Conservation (phyloP, 495 filamentous ascomycete genomes). For the Hyaloscypha bicolor region DNA sequence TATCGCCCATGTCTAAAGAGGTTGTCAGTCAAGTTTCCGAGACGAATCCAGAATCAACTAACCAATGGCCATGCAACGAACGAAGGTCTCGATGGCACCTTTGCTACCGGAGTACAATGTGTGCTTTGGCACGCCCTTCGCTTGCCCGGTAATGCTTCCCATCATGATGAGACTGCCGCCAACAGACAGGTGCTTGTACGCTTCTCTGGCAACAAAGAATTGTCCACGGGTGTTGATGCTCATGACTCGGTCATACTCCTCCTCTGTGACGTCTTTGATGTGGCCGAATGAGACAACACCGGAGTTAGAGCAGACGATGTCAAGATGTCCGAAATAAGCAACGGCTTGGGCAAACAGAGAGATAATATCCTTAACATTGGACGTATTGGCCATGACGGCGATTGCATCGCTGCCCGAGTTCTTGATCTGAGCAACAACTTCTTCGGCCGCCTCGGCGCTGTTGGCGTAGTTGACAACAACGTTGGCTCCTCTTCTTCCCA, state of each 20-base stretch:
- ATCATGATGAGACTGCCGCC: constrained; percentile 71
- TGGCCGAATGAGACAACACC: constrained; percentile 66
- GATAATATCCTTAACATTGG: constrained; percentile 63
- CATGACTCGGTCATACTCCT: constrained; percentile 77
- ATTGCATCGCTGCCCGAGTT: constrained; percentile 56
- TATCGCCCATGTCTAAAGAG: constrained; percentile 64
- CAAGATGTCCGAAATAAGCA: constrained; percentile 65
- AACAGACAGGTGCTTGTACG: constrained; percentile 66
- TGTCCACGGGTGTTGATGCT: constrained; percentile 77
- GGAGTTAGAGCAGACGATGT: constrained; percentile 75
- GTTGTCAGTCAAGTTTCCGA: not conserved
- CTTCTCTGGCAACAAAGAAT: constrained; percentile 82
- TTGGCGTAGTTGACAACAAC: constrained; percentile 80
- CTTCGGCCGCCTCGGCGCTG: constrained; percentile 61
- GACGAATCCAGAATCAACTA: not conserved
- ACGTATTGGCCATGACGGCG: constrained; percentile 76
- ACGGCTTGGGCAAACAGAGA: constrained; percentile 66
- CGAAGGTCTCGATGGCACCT: constrained; percentile 76
- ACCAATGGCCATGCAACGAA: constrained; percentile 50
- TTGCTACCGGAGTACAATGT: constrained; percentile 76
- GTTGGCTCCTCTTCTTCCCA: constrained; percentile 68
- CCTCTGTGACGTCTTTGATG: constrained; percentile 69
- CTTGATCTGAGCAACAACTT: constrained; percentile 65
- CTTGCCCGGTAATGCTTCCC: constrained; percentile 65
- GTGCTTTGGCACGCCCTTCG: constrained; percentile 70